A percentile compares a stretch with the other conserved stretches of the same genome.
These are phyloP conservation scores for Diophrys appendiculata DNA, from an alignment of 73 alveolate species.

Conservation along the genomic window DNA sequence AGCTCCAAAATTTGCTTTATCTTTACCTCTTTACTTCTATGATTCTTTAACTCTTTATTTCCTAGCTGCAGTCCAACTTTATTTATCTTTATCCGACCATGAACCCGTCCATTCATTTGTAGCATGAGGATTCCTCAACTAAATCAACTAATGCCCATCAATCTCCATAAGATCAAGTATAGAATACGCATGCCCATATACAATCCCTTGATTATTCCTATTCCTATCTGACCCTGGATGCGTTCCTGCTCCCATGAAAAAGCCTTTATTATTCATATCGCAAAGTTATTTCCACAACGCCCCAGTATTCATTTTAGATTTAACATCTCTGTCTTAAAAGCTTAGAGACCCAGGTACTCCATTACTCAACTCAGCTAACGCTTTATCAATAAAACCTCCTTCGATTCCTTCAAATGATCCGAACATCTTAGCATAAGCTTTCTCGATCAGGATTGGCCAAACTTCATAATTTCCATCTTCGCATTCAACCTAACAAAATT, in stretches of 20 bases:
- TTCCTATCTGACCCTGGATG: slow-evolving; percentile 47
- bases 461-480: slow-evolving; percentile 9
- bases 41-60: slow-evolving; percentile 57
- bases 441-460: slow-evolving; percentile 65
- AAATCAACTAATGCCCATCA: slow-evolving; percentile 69
- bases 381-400: slow-evolving; percentile 77
- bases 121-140: slow-evolving; percentile 94
- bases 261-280: slow-evolving; percentile 7
- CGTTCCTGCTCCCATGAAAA: slow-evolving; percentile 56
- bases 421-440: slow-evolving; percentile 80
- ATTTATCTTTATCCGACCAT: slow-evolving; percentile 48
- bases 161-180: slow-evolving; percentile 73
- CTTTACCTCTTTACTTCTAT: slow-evolving; percentile 35
- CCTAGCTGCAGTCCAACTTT: slow-evolving; percentile 66
- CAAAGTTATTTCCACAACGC: slow-evolving; percentile 40
- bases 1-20: slow-evolving; percentile 34
- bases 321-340: slow-evolving; percentile 22
- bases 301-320: slow-evolving; percentile 31
- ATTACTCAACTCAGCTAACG: slow-evolving; percentile 71
- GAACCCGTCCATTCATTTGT: slow-evolving; percentile 57
- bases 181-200: slow-evolving; percentile 92
- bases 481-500: not conserved
- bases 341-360: slow-evolving; percentile 49
- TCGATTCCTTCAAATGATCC: slow-evolving; percentile 66
- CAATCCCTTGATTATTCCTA: slow-evolving; percentile 58